A percentile compares a stretch with the other conserved stretches of the same genome.
Conservation (phyloP, 345 rosid genomes). For the Camelina sativa region DNA sequence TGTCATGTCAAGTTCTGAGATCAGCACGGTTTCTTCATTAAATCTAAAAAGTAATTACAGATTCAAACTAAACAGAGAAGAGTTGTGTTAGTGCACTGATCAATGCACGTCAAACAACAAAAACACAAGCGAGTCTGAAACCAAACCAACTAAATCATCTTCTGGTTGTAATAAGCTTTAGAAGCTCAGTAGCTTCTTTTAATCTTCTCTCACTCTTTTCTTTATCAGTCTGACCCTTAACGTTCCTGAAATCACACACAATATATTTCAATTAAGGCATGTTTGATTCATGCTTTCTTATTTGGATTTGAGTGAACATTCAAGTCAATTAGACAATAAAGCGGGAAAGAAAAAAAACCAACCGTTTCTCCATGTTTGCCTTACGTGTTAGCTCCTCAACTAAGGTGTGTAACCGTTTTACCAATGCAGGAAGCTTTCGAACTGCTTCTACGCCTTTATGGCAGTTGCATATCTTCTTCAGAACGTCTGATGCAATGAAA, state of each 20-base stretch:
- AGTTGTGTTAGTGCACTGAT: conserved; percentile 17
- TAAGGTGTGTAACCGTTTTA: conserved; percentile 66
- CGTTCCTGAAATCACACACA: conserved; percentile 51
- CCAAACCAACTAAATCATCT: conserved; percentile 35
- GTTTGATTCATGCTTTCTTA: conserved; percentile 4
- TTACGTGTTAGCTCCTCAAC: conserved; percentile 77
- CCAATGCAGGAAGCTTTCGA: conserved; percentile 58
- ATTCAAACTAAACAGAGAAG: not conserved
- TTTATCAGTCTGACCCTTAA: conserved; percentile 46
- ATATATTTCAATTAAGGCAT: not conserved
- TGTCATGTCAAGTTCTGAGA: too few relatives aligned
- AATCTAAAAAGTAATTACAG: conserved; percentile 5
- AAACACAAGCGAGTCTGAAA: conserved; percentile 9
- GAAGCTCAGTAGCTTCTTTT: conserved; percentile 60
- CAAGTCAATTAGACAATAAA: not conserved
- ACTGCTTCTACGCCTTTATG: conserved; percentile 58
- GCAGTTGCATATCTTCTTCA: conserved; percentile 67
- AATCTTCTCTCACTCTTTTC: conserved; percentile 67
- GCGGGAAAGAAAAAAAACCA: not conserved
- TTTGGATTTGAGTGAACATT: conserved; percentile 10
- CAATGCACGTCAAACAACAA: conserved; percentile 28
- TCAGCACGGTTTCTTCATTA: too few relatives aligned
- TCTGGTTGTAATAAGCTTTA: conserved; percentile 49
- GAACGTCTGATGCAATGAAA: conserved; percentile 70
- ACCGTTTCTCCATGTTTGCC: conserved; percentile 60